phyloP scores from a whole-genome alignment of 192 early-diverging fungal genomes.

The Backusella morwellensis region DNA sequence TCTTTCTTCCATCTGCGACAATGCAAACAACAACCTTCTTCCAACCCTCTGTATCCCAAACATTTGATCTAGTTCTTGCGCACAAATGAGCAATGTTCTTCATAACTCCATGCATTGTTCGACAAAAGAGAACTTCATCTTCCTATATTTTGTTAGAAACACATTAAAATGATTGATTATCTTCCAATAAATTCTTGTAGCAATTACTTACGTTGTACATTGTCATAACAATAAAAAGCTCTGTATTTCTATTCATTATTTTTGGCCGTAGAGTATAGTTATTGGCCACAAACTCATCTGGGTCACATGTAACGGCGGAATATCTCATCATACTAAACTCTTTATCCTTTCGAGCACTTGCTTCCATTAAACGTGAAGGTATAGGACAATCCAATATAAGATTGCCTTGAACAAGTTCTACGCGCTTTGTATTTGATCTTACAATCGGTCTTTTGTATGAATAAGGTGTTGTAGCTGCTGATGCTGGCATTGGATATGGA shows the following conservation, averaged over 20 bases:
- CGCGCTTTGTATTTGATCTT: conserved; percentile 36
- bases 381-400: conserved; percentile 74
- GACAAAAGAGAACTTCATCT: conserved; percentile 86
- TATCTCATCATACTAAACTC: conserved; percentile 96
- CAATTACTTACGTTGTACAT: conserved; percentile 66
- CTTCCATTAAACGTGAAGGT: conserved; percentile 56
- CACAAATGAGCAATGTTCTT: conserved; percentile 94
- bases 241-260: conserved; percentile 58
- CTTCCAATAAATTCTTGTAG: neutral
- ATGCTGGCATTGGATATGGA: neutral
- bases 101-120: conserved; percentile 85
- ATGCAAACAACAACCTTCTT: conserved; percentile 90
- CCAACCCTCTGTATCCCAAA: conserved; percentile 87
- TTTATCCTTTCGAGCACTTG: conserved; percentile 53
- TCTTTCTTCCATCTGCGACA: conserved; percentile 86
- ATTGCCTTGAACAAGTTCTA: conserved; percentile 70
- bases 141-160: conserved; percentile 58
- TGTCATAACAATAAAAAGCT: conserved; percentile 83
- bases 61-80: conserved; percentile 63
- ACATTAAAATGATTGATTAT: conserved; percentile 58
- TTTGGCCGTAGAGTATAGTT: conserved; percentile 75
- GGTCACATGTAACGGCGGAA: conserved; percentile 86
- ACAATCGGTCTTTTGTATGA: neutral
- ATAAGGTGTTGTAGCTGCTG: neutral
- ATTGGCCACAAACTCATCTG: conserved; percentile 78